These are phyloP conservation scores for Wickerhamomyces rabaulensis DNA, from an alignment of 805 yeast species.

Conservation along the genomic window DNA sequence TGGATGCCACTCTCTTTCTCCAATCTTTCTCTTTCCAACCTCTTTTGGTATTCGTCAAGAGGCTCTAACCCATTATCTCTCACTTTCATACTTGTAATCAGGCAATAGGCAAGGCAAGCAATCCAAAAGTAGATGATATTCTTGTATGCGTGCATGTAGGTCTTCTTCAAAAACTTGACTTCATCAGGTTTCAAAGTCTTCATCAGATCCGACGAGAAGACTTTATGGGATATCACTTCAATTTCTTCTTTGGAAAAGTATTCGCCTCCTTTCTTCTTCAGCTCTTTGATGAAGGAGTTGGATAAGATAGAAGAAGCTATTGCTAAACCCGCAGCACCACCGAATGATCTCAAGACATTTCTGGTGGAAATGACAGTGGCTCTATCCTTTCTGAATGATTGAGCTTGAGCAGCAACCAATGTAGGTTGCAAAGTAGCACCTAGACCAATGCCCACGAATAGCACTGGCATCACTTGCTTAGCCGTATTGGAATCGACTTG, in stretches of 20 bases:
- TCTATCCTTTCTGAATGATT: slow-evolving; percentile 43
- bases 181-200: neutral
- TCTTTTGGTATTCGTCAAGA: neutral
- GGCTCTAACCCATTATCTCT: slow-evolving; percentile 2
- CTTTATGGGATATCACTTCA: neutral
- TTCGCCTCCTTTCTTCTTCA: neutral
- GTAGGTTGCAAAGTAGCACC: slow-evolving; percentile 14
- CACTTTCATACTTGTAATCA: neutral
- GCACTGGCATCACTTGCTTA: slow-evolving; percentile 28
- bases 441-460: slow-evolving; percentile 34
- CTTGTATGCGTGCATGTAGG: slow-evolving; percentile 1
- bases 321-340: slow-evolving; percentile 56
- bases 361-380: slow-evolving; percentile 54
- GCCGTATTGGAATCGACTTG: slow-evolving; percentile 29
- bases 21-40: neutral
- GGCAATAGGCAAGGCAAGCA: slow-evolving; percentile 1
- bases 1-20: neutral
- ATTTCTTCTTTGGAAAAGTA: neutral
- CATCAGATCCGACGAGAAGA: slow-evolving; percentile 1
- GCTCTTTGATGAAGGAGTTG: slow-evolving; percentile 1
- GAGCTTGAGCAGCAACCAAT: slow-evolving; percentile 48
- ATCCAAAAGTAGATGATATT: slow-evolving; percentile 3
- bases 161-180: neutral
- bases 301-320: slow-evolving; percentile 17
- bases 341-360: slow-evolving; percentile 50